Base-by-base conservation (phyloP, 2,329 filamentous ascomycete genomes). In the Colletotrichum musicola region DNA sequence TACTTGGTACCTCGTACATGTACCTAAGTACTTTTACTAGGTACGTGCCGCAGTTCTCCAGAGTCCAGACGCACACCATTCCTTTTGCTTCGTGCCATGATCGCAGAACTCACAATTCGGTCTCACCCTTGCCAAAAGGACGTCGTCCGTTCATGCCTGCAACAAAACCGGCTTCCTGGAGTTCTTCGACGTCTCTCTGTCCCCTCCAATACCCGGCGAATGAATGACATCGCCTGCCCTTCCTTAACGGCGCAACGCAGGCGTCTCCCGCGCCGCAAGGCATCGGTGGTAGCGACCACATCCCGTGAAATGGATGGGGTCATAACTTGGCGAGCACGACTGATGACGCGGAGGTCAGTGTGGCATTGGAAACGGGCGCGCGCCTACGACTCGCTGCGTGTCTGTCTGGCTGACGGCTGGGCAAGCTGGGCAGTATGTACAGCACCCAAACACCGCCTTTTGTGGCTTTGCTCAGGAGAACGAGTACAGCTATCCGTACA, bases 281-380 rank as follows among this genome's bases (percentile, higher is more conserved):
- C 60, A 51, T 46, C 51, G 64, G 44, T 44, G 59, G 14, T 27
- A 46, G 49, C 57, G 63, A 65, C 49, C 44, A 27, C 40, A 55
- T 14, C 14, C 42, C 42, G 54, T 46, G n/a, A 49, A 65, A 47
- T 56, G 44, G 30, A 38, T 22, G 18, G 62, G 62, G 58, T 20
- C 59, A 22, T 20, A n/a, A 20, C 50, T 57, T 44, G 47, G 46
- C 53, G 27, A 47, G 38, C 38, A 64, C 54, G 53, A 64, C 38
- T 63, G 46, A 53, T 51, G 53, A 57, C 35, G 46, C 22, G 53
- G 44, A 53, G 53, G 55, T 38, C 18, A 27, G 20, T 22, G 20
- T 27, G n/a, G 25, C 55, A 38, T 49, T 38, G 25, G 25, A 25
- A 47, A 63, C 40, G 42, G 42, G 27, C 27, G 44, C 44, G 57